Conservation (phyloP, 805 yeast species). For the Candida methanosorbosa region DNA sequence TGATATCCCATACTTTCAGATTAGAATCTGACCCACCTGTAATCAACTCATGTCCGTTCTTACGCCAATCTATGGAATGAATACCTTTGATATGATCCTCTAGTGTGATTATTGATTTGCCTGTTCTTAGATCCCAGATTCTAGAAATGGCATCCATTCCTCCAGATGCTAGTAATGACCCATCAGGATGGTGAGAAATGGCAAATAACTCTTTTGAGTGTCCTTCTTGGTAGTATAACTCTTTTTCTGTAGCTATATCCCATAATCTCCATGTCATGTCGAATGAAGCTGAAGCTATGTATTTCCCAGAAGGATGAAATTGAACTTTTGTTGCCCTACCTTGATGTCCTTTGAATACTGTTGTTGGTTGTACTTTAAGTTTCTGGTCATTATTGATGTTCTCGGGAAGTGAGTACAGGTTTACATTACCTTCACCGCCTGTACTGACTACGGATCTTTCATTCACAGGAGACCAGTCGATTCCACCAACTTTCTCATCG, state of each 20-base stretch:
- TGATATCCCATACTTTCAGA: constrained; percentile 79
- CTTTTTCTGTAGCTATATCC: constrained; percentile 49
- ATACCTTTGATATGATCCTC: constrained; percentile 68
- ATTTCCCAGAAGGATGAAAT: constrained; percentile 56
- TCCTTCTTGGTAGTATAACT: constrained; percentile 72
- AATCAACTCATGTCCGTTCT: constrained; percentile 66
- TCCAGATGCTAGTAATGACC: constrained; percentile 65
- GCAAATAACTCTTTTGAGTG: constrained; percentile 67
- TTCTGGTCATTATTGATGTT: neutral
- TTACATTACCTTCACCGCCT: constrained; percentile 36
- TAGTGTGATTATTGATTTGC: constrained; percentile 49
- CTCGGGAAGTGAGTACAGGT: constrained; percentile 4
- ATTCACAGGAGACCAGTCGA: constrained; percentile 44
- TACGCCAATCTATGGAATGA: constrained; percentile 64
- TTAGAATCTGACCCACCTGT: constrained; percentile 81
- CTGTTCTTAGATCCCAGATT: constrained; percentile 84
- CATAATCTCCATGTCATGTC: constrained; percentile 87
- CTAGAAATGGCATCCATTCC: constrained; percentile 70
- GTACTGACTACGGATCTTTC: constrained; percentile 27
- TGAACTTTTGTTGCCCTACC: constrained; percentile 51
- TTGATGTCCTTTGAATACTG: constrained; percentile 32
- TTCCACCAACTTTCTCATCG: constrained; percentile 58
- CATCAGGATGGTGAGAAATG: constrained; percentile 63
- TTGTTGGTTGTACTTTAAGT: constrained; percentile 1
- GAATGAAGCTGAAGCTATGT: constrained; percentile 62